A percentile compares a stretch with the other conserved stretches of the same genome.
Evolutionary conservation across 257 asterid species (phyloP).

Genomic region (Pogostemon cablin): DNA sequence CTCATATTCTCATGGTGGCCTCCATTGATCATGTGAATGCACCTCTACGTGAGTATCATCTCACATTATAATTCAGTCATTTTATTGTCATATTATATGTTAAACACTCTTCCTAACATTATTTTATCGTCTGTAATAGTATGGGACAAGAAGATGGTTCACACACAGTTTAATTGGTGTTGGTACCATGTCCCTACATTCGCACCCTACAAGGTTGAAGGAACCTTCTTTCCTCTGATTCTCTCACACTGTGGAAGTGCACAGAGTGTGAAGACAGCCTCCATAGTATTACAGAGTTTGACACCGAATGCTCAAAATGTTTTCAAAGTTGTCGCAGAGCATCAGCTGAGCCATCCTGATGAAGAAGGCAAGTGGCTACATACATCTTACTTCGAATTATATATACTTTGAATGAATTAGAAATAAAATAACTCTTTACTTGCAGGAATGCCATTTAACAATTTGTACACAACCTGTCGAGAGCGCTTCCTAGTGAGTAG

Average conservation of each 20-base stretch:
- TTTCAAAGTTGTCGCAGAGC: constrained; percentile 76
- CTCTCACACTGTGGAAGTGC: constrained; percentile 77
- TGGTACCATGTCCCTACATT: constrained; percentile 96
- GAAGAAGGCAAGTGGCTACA: constrained; percentile 71
- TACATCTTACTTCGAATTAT: not conserved
- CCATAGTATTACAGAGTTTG: constrained; percentile 89
- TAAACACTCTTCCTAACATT: constrained; percentile 7
- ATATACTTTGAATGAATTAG: not conserved
- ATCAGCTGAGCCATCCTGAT: constrained; percentile 79
- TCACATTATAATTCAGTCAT: not conserved
- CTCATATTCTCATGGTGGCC: constrained; percentile 81
- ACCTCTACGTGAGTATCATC: constrained; percentile 71
- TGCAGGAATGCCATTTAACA: constrained; percentile 83
- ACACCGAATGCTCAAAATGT: constrained; percentile 92
- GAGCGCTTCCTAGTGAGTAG: constrained; percentile 89
- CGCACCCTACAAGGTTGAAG: constrained; percentile 86
- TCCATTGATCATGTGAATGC: constrained; percentile 92
- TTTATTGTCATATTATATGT: not conserved
- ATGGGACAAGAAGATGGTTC: constrained; percentile 98
- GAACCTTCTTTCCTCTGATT: constrained; percentile 72
- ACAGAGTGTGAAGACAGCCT: constrained; percentile 85
- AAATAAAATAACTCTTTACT: not conserved
- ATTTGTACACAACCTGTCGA: constrained; percentile 70
- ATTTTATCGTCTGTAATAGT: constrained; percentile 45
- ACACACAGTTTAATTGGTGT: constrained; percentile 95